Evolutionary conservation across 2,329 filamentous ascomycete genomes (phyloP), one percentile per base, ranked within the genome.

Genomic region (Colletotrichum sp.): DNA sequence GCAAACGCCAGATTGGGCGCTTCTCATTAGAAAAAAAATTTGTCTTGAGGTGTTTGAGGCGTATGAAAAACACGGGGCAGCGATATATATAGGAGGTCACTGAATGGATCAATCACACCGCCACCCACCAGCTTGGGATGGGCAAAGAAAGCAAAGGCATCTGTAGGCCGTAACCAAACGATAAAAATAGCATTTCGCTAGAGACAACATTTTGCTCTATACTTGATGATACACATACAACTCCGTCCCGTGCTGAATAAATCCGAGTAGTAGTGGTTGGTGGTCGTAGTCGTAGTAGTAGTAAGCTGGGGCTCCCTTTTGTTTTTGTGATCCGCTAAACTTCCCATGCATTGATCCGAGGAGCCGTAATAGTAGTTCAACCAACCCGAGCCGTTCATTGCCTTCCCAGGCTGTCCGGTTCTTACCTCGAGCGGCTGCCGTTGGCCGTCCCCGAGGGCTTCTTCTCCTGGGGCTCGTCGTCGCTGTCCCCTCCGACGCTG

Each of bases 401-500:
- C 43, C 43, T 6, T 67, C 9, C 52, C 26, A 58, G 36, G 18
- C 21, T 48, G n/a, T 43, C 24, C 24, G 28, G 16, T 24, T n/a
- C 38, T 71, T 32, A 74, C 73, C 75, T 66, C 26, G 73, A 76
- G 55, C 75, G 55, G 66, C 71, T 78, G 56, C 77, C 76, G 59
- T 73, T 71, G 26, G 70, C 71, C 61, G 72, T 62, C n/a, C 69
- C 34, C 14, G 75, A 62, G 24, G 62, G 56, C 61, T 61, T 77
- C 66, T 70, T 74, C 59, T 80, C 80, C 69, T 82, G 82, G 12
- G 85, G 83, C 28, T 89, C 89, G 12, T 89, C 90, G 69, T 92
- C 90, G 78, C 90, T 92, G 67, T 87, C 90, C 21, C 86, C 89
- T 21, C 90, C 91, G 10, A 92, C 84, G 72, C 87, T 89, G 80